Percentiles rank a stretch among this genome's conserved stretches.
Conservation (phyloP, 108 stramenopile genomes). For the Conticribra guillardii region DNA sequence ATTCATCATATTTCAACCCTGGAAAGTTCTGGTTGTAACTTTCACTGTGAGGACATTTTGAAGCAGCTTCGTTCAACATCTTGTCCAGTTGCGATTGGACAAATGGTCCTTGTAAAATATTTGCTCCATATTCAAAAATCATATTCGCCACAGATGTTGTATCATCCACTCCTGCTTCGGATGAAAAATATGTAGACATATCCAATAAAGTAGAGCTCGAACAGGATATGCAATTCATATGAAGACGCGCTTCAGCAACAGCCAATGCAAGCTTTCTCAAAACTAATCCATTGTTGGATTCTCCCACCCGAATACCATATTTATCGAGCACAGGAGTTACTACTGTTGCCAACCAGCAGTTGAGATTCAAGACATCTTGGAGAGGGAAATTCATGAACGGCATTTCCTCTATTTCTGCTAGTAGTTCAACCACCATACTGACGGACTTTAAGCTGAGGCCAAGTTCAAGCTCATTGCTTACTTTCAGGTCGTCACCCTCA, state of each 20-base stretch:
- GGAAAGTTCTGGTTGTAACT: constrained; percentile 47
- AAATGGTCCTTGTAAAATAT: constrained; percentile 60
- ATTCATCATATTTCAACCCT: constrained; percentile 44
- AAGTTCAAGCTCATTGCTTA: constrained; percentile 54
- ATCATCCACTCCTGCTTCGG: constrained; percentile 53
- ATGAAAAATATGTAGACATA: constrained; percentile 50
- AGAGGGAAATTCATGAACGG: constrained; percentile 68
- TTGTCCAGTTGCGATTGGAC: constrained; percentile 71
- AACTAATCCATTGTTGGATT: constrained; percentile 40
- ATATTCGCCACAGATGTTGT: constrained; percentile 55
- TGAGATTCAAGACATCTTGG: constrained; percentile 55
- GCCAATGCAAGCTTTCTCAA: constrained; percentile 52
- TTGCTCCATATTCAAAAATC: constrained; percentile 50
- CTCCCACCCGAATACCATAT: constrained; percentile 50
- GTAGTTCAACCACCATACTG: constrained; percentile 38
- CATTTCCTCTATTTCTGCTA: constrained; percentile 55
- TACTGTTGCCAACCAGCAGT: constrained; percentile 84
- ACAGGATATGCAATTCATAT: constrained; percentile 65
- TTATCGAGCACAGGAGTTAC: constrained; percentile 59
- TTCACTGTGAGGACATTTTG: constrained; percentile 65
- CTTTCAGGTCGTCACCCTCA: constrained; percentile 52
- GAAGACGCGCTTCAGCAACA: constrained; percentile 52
- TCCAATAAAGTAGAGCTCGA: constrained; percentile 65
- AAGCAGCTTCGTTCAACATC: constrained; percentile 56
- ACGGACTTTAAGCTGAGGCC: constrained; percentile 47